Evolutionary conservation across 2,329 filamentous ascomycete species (phyloP).

Genomic region (Erysiphe pulchra): DNA sequence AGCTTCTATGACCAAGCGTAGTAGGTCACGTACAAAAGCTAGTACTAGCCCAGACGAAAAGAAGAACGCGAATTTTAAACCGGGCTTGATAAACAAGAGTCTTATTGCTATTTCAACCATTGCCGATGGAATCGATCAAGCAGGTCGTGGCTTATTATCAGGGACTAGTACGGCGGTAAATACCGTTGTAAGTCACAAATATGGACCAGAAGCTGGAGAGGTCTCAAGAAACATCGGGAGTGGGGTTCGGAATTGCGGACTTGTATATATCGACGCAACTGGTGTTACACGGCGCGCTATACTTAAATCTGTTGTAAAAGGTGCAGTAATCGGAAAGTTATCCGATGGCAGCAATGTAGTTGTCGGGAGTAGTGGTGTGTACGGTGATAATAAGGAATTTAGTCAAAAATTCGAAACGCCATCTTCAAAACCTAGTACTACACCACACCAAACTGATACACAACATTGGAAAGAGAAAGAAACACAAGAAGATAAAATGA

Average conservation of each 20-base stretch:
- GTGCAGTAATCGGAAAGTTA: constrained; percentile 74
- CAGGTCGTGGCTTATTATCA: constrained; percentile 51
- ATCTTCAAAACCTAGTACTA: too few species aligned
- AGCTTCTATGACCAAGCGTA: constrained; percentile 41
- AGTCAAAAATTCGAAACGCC: too few species aligned
- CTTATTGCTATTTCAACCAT: constrained; percentile 92
- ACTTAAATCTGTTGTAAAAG: constrained; percentile 85
- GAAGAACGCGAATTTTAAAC: constrained; percentile 40
- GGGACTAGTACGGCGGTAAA: constrained; percentile 56
- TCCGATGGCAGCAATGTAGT: constrained; percentile 47
- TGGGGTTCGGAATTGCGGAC: constrained; percentile 82
- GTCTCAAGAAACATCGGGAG: constrained; percentile 53
- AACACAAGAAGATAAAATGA: too few species aligned
- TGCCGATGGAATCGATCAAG: constrained; percentile 77
- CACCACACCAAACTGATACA: too few species aligned
- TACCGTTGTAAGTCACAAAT: constrained; percentile 70
- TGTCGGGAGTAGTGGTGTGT: constrained; percentile 30
- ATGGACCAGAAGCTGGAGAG: constrained; percentile 61
- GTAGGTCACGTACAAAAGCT: constrained; percentile 23
- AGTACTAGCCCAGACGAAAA: constrained; percentile 48
- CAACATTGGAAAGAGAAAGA: too few species aligned
- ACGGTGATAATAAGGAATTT: not conserved
- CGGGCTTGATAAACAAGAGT: constrained; percentile 80
- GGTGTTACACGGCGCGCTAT: constrained; percentile 76
- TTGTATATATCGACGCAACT: constrained; percentile 92